phyloP scores from a whole-genome alignment of 345 rosid species.

The Melastoma malabathricum region DNA sequence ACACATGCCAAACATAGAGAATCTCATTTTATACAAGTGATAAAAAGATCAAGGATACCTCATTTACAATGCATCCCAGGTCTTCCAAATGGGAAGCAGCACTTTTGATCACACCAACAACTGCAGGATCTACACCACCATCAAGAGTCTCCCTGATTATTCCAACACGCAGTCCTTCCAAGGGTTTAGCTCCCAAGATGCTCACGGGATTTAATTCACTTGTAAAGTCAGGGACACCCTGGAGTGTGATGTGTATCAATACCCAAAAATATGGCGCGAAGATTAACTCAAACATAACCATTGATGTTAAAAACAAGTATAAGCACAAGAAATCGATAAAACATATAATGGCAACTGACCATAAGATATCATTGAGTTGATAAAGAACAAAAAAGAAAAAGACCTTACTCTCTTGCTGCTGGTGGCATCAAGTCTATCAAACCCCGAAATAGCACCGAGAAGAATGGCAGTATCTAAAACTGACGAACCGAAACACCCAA shows the following conservation, averaged over 20 bases:
- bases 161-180: constrained; percentile 72
- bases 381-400: neutral
- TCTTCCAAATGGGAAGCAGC: constrained; percentile 80
- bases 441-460: constrained; percentile 73
- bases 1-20: neutral
- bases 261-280: neutral
- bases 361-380: neutral
- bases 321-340: too few species aligned
- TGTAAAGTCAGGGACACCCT: constrained; percentile 69
- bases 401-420: constrained; percentile 59
- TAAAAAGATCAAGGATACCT: constrained; percentile 22
- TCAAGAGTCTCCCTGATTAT: constrained; percentile 72
- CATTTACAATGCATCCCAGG: constrained; percentile 61
- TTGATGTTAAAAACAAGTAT: too few species aligned
- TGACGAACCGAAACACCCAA: constrained; percentile 78
- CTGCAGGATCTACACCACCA: constrained; percentile 62
- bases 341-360: too few species aligned
- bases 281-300: too few species aligned
- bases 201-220: constrained; percentile 34
- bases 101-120: constrained; percentile 43
- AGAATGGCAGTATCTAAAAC: constrained; percentile 82
- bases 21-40: too few species aligned
- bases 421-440: constrained; percentile 69
- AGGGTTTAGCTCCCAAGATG: constrained; percentile 43
- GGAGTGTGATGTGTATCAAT: neutral